Conservation (phyloP, 306 rosid genomes). For the Glycyrrhiza uralensis region DNA sequence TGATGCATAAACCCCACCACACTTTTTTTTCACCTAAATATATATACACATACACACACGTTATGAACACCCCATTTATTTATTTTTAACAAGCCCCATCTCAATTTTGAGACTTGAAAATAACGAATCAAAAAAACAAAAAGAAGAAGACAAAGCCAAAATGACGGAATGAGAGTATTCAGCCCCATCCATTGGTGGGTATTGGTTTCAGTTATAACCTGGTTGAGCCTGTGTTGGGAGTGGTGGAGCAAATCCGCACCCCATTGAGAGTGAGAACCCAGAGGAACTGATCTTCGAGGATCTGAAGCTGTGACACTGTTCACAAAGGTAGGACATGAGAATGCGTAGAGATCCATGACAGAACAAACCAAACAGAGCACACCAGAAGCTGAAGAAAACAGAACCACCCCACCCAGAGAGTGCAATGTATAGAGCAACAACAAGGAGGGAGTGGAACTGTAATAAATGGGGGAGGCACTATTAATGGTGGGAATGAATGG, state of each 20-base stretch:
- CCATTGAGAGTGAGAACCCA: slow-evolving; percentile 36
- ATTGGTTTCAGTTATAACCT: too few relatives aligned
- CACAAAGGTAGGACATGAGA: slow-evolving; percentile 44
- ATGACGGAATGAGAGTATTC: too few relatives aligned
- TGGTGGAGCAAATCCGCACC: slow-evolving; percentile 35
- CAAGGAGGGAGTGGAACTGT: neutral
- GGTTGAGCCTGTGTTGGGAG: slow-evolving; percentile 40
- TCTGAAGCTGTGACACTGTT: slow-evolving; percentile 32
- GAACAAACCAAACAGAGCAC: neutral
- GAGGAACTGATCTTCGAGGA: slow-evolving; percentile 23
- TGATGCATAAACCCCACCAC: slow-evolving; percentile 63
- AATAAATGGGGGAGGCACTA: slow-evolving; percentile 8
- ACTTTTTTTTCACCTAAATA: slow-evolving; percentile 54
- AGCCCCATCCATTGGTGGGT: neutral
- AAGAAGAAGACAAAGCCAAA: neutral
- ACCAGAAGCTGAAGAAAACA: neutral
- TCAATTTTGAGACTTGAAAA: neutral
- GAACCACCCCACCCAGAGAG: too few relatives aligned
- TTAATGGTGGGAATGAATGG: neutral
- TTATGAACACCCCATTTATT: slow-evolving; percentile 11
- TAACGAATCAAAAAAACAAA: neutral
- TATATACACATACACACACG: neutral
- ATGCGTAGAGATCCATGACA: slow-evolving; percentile 71
- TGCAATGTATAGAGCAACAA: neutral
- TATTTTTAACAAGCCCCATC: slow-evolving; percentile 15